phyloP scores from a whole-genome alignment of 2,329 filamentous ascomycete genomes.

The Drechslerella dactyloides region DNA sequence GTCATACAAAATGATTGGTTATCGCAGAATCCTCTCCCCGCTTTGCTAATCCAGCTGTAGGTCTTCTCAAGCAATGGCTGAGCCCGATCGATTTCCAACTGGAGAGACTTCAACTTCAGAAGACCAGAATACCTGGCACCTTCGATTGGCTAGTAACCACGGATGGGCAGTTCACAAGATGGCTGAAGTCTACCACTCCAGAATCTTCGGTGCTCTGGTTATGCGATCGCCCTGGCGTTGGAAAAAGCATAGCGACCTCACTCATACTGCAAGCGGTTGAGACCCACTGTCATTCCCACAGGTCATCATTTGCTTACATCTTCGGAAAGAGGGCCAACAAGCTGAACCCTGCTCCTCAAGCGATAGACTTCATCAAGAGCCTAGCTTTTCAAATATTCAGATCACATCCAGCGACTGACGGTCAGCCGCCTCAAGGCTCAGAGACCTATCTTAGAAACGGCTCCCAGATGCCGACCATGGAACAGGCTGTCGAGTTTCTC shows the following conservation, averaged over 20 bases:
- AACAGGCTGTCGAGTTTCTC: slow-evolving; percentile 45
- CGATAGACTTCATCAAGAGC: slow-evolving; percentile 47
- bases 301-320: slow-evolving; percentile 31
- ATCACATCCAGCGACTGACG: slow-evolving; percentile 14
- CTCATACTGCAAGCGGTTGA: slow-evolving; percentile 48
- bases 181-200: slow-evolving; percentile 28
- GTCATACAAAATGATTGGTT: background rate
- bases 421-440: slow-evolving; percentile 29
- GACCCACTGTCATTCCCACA: slow-evolving; percentile 24
- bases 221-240: slow-evolving; percentile 45
- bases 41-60: slow-evolving; percentile 16
- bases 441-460: slow-evolving; percentile 27
- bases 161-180: slow-evolving; percentile 43
- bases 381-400: slow-evolving; percentile 43
- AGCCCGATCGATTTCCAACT: slow-evolving; percentile 48
- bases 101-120: slow-evolving; percentile 46
- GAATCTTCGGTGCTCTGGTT: slow-evolving; percentile 45
- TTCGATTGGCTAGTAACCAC: slow-evolving; percentile 49
- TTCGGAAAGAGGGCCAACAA: slow-evolving; percentile 50
- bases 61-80: slow-evolving; percentile 38
- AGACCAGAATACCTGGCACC: slow-evolving; percentile 27
- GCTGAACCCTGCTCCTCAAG: slow-evolving; percentile 43
- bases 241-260: slow-evolving; percentile 44
- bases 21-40: background rate
- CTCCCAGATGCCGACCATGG: slow-evolving; percentile 34